Evolutionary conservation across 225 moss, liverwort and hornwort genomes (phyloP).

Genomic region (Polytrichum commune): DNA sequence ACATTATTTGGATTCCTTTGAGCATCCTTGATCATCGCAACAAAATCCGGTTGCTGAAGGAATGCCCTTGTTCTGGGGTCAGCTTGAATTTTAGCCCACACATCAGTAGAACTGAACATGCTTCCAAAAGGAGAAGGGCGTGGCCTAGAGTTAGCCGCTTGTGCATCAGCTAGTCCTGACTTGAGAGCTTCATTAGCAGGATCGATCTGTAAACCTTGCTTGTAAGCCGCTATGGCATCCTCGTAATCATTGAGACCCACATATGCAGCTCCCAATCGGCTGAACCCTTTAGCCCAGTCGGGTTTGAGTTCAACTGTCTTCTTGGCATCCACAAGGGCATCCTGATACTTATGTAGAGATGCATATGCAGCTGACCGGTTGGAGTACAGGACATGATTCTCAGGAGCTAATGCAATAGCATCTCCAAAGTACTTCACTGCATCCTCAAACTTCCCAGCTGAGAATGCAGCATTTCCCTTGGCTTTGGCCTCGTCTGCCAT

Average conservation of each 20-base stretch:
- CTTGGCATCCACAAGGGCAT: constrained; percentile 78
- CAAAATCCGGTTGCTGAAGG: constrained; percentile 83
- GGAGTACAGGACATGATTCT: constrained; percentile 83
- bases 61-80: constrained; percentile 72
- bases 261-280: constrained; percentile 83
- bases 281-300: constrained; percentile 91
- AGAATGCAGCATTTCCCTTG: constrained; percentile 91
- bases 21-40: constrained; percentile 76
- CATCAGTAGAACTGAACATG: constrained; percentile 84
- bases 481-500: constrained; percentile 99
- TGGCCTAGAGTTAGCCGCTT: constrained; percentile 55
- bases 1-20: constrained; percentile 84
- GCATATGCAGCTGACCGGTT: constrained; percentile 94
- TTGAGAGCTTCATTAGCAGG: constrained; percentile 80
- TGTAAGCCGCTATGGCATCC: constrained; percentile 69
- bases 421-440: constrained; percentile 72
- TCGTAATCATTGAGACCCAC: constrained; percentile 57
- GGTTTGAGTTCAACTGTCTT: constrained; percentile 91
- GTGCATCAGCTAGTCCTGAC: constrained; percentile 75
- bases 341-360: constrained; percentile 71
- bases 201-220: constrained; percentile 67
- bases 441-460: constrained; percentile 77
- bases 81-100: constrained; percentile 85
- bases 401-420: constrained; percentile 66
- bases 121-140: constrained; percentile 63